phyloP scores from a whole-genome alignment of 257 asterid species.

The Solanum ossicruentum region DNA sequence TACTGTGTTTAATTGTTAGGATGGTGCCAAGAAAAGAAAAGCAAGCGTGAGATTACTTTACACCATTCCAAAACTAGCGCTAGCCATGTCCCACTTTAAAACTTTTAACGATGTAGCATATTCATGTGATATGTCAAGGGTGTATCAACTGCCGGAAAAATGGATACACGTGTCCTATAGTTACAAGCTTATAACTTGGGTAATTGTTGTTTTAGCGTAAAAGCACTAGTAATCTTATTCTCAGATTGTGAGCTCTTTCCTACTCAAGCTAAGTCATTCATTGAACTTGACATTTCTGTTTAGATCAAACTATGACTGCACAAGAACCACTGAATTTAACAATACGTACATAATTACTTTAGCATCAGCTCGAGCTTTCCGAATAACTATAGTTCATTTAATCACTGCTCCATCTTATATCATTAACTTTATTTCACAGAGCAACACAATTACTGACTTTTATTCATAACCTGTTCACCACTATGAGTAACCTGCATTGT shows the following conservation, averaged over 20 bases:
- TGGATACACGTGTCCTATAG: not conserved
- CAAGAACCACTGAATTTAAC: not conserved
- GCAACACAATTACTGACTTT: not conserved
- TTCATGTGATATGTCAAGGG: not conserved
- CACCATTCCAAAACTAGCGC: not conserved
- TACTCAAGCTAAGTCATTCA: not conserved
- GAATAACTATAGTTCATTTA: not conserved
- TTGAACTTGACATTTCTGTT: not conserved
- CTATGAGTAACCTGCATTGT: not conserved
- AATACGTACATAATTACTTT: not conserved
- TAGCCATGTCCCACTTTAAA: not conserved
- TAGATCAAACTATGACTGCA: not conserved
- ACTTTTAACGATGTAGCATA: not conserved
- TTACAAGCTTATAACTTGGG: not conserved
- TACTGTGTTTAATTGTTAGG: not conserved
- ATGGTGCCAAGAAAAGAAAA: not conserved
- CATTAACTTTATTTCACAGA: not conserved
- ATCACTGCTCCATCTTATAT: not conserved
- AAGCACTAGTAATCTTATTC: not conserved
- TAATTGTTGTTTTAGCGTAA: not conserved
- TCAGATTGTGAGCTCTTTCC: not conserved
- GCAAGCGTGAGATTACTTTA: not conserved
- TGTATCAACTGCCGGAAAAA: not conserved
- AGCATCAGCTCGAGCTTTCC: not conserved
- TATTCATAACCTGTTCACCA: not conserved